A percentile compares a stretch with the other conserved stretches of the same genome.
Conservation (phyloP, 2,329 filamentous ascomycete species). For the Zarea fungicola region DNA sequence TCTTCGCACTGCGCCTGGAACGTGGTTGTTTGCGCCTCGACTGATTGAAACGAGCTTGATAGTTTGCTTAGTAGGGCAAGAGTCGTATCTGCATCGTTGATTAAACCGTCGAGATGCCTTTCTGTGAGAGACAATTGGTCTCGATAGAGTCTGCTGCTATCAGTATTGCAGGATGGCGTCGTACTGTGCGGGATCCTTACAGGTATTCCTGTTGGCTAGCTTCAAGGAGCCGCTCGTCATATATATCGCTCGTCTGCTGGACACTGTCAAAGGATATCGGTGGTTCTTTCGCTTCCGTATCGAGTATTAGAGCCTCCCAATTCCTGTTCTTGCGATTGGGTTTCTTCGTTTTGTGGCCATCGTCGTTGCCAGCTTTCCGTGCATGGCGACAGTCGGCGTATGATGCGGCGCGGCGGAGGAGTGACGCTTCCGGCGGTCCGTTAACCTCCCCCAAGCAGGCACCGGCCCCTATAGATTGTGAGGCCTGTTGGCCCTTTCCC, state of each 20-base stretch:
- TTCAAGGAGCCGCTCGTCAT: conserved; percentile 66
- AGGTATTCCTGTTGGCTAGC: conserved; percentile 82
- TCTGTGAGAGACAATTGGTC: conserved; percentile 78
- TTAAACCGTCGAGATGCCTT: conserved; percentile 72
- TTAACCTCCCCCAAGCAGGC: conserved; percentile 48
- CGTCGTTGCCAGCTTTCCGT: conserved; percentile 40
- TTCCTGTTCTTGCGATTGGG: conserved; percentile 35
- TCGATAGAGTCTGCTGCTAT: conserved; percentile 58
- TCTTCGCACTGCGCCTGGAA: conserved; percentile 92
- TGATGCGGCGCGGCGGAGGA: conserved; percentile 66
- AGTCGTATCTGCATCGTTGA: conserved; percentile 70
- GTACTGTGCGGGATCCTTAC: conserved; percentile 43
- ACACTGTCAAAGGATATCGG: background rate
- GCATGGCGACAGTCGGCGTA: conserved; percentile 67
- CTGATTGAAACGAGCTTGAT: conserved; percentile 78
- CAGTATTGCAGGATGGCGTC: background rate
- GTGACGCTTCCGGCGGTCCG: conserved; percentile 60
- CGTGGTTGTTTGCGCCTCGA: conserved; percentile 85
- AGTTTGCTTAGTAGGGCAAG: conserved; percentile 72
- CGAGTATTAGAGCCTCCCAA: conserved; percentile 47
- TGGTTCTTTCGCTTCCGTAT: background rate
- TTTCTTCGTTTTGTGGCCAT: conserved; percentile 28
- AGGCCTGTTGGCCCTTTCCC: conserved; percentile 44
- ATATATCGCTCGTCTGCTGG: conserved; percentile 23
- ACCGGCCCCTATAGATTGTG: conserved; percentile 52